Percentiles rank a stretch among this genome's conserved stretches.
Evolutionary conservation across 83 land plant genomes (phyloP).

Genomic region (Isoetes engelmannii): DNA sequence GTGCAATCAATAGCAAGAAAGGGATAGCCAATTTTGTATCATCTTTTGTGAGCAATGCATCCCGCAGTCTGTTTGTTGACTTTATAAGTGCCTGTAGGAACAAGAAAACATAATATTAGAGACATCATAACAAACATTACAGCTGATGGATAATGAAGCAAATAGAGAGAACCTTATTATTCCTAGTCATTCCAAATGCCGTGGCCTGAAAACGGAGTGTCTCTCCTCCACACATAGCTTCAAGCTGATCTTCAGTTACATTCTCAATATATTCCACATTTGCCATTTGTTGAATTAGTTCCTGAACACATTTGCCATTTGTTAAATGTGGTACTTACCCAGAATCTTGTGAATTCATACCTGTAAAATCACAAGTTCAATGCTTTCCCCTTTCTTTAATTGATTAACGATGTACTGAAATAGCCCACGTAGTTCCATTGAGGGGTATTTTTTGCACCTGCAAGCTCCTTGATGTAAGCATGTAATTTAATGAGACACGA

Average conservation of each 20-base stretch:
- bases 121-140: background rate
- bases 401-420: conserved; percentile 97
- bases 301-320: conserved; percentile 48
- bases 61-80: conserved; percentile 85
- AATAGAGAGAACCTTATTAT: conserved; percentile 59
- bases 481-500: no score
- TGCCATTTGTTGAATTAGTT: conserved; percentile 96
- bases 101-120: background rate
- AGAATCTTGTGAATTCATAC: conserved; percentile 23
- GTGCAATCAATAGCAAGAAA: conserved; percentile 82
- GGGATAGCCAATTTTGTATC: conserved; percentile 95
- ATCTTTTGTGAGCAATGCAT: conserved; percentile 83
- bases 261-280: conserved; percentile 93
- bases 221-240: conserved; percentile 94
- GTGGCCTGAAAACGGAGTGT: conserved; percentile 85
- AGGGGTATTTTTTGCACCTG: conserved; percentile 98
- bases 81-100: conserved; percentile 65
- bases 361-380: conserved; percentile 94
- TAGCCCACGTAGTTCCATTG: conserved; percentile 96
- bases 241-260: conserved; percentile 91
- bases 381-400: conserved; percentile 76
- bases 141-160: background rate
- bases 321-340: no score
- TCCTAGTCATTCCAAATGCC: conserved; percentile 72
- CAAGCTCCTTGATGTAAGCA: background rate